Base-by-base conservation (phyloP, 768 basidiomycete genomes). In the Mycena galopus region DNA sequence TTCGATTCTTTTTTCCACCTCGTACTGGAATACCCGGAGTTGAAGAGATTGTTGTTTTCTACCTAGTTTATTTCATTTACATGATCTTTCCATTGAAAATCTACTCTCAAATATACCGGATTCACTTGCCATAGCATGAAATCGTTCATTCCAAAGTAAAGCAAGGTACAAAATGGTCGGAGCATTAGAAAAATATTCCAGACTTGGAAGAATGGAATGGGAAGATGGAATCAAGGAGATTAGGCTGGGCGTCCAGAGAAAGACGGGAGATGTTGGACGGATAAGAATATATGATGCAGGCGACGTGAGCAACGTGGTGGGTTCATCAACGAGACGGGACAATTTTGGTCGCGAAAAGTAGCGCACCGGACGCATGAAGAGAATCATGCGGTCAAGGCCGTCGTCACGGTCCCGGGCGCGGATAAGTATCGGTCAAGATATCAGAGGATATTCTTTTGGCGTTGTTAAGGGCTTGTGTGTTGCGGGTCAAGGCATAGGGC, bases 321-420 rank as follows among this genome's bases (percentile, higher is more conserved):
- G 83, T 74, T 72, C 76, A 76, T 75, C 77, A 77, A 79, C 76
- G 80, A 81, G 88, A 89, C 86, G 84, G 84, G 85, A 85, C 83
- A 82, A 84, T 81, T 76, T 81, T 76, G 79, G 85, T 78, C 82
- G 77, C 81, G 85, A 88, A 89, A 88, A 91, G 90, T 88, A 91
- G 90, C 88, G 88, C 88, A 87, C 58, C 33, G 69, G 67, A 69
- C 51, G 63, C 60, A 75, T 74, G 25, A 44, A 58, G 67, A 68
- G 51, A 66, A 73, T 69, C 73, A 72, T 75, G 76, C 74, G 74
- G 76, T 77, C 73, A 73, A 73, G 68, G 73, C 65, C 71, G 66
- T 68, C 61, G 73, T 72, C 64, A 50, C 55, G 59, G 66, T 61
- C 66, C 67, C 63, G 63, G 56, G 71, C 59, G 72, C 66, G 72